Base-by-base conservation (phyloP, 2,329 filamentous ascomycete genomes). In the Didymella lethalis region DNA sequence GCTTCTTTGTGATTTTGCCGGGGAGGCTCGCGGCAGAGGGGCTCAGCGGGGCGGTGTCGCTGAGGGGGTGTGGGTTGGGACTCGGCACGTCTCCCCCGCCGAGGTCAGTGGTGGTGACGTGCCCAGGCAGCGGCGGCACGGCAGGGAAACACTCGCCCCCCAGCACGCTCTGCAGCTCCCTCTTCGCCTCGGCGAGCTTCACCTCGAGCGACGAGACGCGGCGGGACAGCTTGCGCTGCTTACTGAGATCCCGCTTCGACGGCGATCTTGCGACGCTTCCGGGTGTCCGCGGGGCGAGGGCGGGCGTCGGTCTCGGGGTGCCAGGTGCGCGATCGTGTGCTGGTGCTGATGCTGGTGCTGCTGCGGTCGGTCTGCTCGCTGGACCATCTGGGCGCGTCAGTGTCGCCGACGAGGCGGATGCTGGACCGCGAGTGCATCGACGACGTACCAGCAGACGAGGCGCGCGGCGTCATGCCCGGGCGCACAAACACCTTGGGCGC, bases 151-250 rank as follows among this genome's bases (percentile, higher is more conserved):
- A 79, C 26, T 57, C 61, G 36, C 82, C 79, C 23, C 59, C 57
- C 16, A 84, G 74, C 38, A 83, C 77, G 5, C 82, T 76, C 31
- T 80, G 77, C 25, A 88, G 79, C 71, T 88, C 83, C 48, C 79
- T 80, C 32, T 84, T 80, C 8, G 85, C 85, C 34, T 80, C 79
- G 16, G 84, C 77, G 29, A 88, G 79, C 68, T 88, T 87, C 12
- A 78, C 71, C 65, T 89, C 86, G 12, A 88, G 79, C 63, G 88
- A 82, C 63, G 84, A 87, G 29, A 88, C 85, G 51, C 84, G 81
- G 74, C 86, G 87, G 40, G 81, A 77, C 31, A 88, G 75, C 61
- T 85, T 86, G 57, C 82, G 78, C 65, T 88, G 84, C 65, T 82
- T 83, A 48, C 82, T 78, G 6, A 88, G 74, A 51, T 88, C 86